Evolutionary conservation across 768 basidiomycete species (phyloP), one percentile per base, ranked within the genome.

Genomic region (Peribolospora baueri): DNA sequence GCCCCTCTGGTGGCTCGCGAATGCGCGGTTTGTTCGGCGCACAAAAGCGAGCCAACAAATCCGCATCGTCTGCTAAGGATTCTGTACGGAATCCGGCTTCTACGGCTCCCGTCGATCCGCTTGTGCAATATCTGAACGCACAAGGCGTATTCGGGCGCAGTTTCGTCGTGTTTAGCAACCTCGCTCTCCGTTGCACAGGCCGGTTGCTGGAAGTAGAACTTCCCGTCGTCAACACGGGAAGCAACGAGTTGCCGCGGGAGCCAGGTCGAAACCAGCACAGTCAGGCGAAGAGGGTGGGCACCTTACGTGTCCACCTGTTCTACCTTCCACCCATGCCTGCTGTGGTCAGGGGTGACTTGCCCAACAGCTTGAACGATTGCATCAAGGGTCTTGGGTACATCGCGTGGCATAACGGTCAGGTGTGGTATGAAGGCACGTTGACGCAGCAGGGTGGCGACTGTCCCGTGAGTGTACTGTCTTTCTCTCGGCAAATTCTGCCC

Each of bases 381-480:
- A 75, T 81, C 61, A 76, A 84, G 10, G 90, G 91, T 1, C 70
- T 97, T 59, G 72, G 84, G 57, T 82, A 90, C 62, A 79, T 86
- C 55, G 80, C 81, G 43, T 93, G 87, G 88, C 87, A 91, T 64
- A 88, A 90, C 70, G 76, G 25, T 25, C 64, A 81, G 60, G 84
- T 86, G 25, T 90, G 91, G 68, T 85, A 84, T 68, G 83, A 93
- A 67, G 87, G 91, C 38, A 80, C 78, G 0, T 68, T 97, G 60
- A 97, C 91, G 10, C 91, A 97, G 70, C 77, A 74, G 59, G 91
- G 91, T 11, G 91, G 90, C 7, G 91, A 91, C 65, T 93, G 88
- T 65, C 73, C 70, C 58, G 90, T 93, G 68, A 65, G 84, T 71
- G n/a, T 40, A 14, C 4, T 4, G 10, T 37, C 38, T 37, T 25